Base-by-base conservation (phyloP, 1,139 yeast species). In the Hemisphaericaspora xylanilytica region DNA sequence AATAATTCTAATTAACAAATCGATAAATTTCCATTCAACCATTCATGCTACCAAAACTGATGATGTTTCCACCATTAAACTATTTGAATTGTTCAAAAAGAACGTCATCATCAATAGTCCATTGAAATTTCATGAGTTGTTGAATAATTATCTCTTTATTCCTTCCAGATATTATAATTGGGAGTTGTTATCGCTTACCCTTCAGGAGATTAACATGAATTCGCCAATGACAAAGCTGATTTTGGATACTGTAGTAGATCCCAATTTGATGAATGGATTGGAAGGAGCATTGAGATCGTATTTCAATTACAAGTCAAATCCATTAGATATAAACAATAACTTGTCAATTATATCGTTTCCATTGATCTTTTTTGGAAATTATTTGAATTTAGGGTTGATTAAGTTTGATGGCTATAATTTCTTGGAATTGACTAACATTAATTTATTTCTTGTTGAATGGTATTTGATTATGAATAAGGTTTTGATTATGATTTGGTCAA, bases 321-420 rank as follows among this genome's bases (percentile, higher is more conserved):
- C 47, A 11, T 56, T 58, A 33, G 65, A 65, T 22, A 62, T 70
- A 35, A 68, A 69, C 44, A 70, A 70, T 43, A 69, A 69, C 40
- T 50, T 70, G 27, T 72, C 72, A 1, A 70, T 73, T 22, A 63
- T 74, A 10, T 59, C 72, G 35, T 63, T 70, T 46, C 80, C 80
- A 1, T 49, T 73, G 21, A 56, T 75, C 10, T 67, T 74, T 35
- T 39, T 45, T 9, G 32, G 32, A 15, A 35, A 40, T 20, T 43
- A 46, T 38, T 40, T 52, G 28, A 50, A 47, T 36, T 37, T 49
- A 14, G 38, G 37, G 8, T 42, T 49, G 11, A 39, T 58, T 17
- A 50, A 50, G 36, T 39, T 59, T 10, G 51, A 55, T 3, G 27
- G 41, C n/a, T 47, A 39, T 37, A 49, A 48, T 40, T 21, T 37